These are phyloP conservation scores for Cryphonectria japonica DNA, from an alignment of 2,329 filamentous ascomycete genomes.

Conservation along the genomic window DNA sequence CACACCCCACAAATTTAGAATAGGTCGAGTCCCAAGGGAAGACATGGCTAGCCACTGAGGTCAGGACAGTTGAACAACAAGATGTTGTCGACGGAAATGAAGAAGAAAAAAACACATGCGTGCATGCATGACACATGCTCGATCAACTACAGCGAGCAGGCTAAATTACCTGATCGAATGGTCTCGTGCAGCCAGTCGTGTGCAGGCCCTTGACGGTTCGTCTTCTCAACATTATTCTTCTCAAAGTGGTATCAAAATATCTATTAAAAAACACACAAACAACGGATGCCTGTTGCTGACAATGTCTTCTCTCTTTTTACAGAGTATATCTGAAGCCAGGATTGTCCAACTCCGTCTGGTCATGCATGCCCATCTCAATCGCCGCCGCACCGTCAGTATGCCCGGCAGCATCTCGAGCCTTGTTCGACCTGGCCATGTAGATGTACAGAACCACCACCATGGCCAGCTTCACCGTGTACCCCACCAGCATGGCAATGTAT, in stretches of 20 bases:
- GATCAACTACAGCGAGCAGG: no score
- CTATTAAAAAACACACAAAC: background rate
- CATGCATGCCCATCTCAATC: slow-evolving; percentile 38
- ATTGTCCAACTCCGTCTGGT: slow-evolving; percentile 39
- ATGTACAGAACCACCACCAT: slow-evolving; percentile 36
- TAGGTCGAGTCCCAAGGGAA: background rate
- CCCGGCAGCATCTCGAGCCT: slow-evolving; percentile 37
- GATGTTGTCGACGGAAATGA: no score
- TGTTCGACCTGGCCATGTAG: slow-evolving; percentile 38
- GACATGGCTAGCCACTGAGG: background rate
- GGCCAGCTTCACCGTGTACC: slow-evolving; percentile 37
- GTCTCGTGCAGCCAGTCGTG: no score
- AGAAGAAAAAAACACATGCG: no score
- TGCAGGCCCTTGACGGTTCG: background rate
- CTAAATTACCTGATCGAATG: no score
- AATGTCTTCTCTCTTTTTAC: slow-evolving; percentile 9
- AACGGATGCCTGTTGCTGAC: background rate
- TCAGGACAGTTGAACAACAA: background rate
- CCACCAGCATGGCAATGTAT: slow-evolving; percentile 40
- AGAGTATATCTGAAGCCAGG: slow-evolving; percentile 37
- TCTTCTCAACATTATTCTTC: background rate
- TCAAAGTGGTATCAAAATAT: background rate
- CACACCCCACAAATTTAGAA: background rate
- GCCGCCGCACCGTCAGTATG: slow-evolving; percentile 35
- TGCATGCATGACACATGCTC: no score